phyloP scores from a whole-genome alignment of 2,329 filamentous ascomycete species.

The Cladosporium sp. region DNA sequence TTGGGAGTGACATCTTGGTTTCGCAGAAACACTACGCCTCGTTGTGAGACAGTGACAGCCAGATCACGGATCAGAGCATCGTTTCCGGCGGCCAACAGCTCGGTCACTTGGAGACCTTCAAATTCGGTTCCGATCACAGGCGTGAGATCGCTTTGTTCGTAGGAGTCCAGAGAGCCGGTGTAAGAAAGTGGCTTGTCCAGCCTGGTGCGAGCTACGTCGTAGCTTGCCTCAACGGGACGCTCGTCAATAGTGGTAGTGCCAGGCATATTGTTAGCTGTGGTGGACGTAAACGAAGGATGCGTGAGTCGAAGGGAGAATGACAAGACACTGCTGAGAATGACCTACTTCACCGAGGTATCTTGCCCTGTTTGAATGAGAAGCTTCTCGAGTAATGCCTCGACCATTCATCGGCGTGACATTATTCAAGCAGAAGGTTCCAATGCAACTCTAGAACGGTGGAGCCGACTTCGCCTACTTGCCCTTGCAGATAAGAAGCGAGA shows the following conservation, averaged over 20 bases:
- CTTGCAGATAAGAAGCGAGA: too few species aligned
- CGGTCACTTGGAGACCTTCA: constrained; percentile 16
- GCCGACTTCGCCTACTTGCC: too few species aligned
- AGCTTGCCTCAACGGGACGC: background rate
- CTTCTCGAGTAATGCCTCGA: too few species aligned
- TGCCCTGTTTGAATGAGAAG: too few species aligned
- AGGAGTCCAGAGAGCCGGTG: constrained; percentile 38
- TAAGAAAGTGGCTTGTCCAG: constrained; percentile 5
- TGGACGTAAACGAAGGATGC: background rate
- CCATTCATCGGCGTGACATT: too few species aligned
- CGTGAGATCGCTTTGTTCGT: constrained; percentile 45
- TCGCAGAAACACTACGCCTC: constrained; percentile 49
- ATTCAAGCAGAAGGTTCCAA: too few species aligned
- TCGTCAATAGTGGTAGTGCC: background rate
- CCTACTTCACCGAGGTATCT: too few species aligned
- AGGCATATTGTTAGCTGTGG: background rate
- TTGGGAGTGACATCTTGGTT: constrained; percentile 43
- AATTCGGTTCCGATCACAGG: constrained; percentile 50
- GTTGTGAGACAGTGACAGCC: constrained; percentile 37
- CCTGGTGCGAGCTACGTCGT: background rate
- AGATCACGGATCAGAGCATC: constrained; percentile 17
- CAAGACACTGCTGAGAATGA: too few species aligned
- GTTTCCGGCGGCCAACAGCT: constrained; percentile 15
- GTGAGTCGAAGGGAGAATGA: too few species aligned
- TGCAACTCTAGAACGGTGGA: too few species aligned